Conservation (phyloP, 73 alveolate genomes). For the Paraurostyla sp. region DNA sequence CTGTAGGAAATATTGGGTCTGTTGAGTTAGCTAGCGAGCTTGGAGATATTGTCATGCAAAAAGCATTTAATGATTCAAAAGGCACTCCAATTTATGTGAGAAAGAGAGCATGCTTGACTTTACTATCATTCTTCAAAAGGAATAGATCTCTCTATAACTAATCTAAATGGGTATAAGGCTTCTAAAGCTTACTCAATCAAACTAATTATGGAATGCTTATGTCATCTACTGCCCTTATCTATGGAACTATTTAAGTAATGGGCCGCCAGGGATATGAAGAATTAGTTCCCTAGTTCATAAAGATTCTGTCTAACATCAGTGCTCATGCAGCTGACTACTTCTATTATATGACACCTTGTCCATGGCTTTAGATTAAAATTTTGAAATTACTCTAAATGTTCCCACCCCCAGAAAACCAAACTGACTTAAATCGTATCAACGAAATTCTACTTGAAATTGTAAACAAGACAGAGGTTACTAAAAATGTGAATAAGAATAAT, state of each 20-base stretch:
- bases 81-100: conserved; percentile 88
- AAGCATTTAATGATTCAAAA: conserved; percentile 86
- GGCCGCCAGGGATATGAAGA: conserved; percentile 93
- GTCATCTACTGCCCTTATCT: conserved; percentile 87
- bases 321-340: conserved; percentile 90
- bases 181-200: conserved; percentile 80
- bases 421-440: conserved; percentile 75
- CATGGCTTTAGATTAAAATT: conserved; percentile 97
- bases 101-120: conserved; percentile 95
- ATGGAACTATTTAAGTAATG: conserved; percentile 75
- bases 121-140: conserved; percentile 89
- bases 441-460: conserved; percentile 90
- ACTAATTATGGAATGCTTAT: conserved; percentile 86
- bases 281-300: conserved; percentile 83
- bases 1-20: conserved; percentile 95
- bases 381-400: conserved; percentile 91
- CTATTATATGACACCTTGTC: conserved; percentile 96
- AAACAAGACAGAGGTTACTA: conserved; percentile 95
- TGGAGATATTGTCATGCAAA: conserved; percentile 86
- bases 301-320: conserved; percentile 80
- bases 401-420: conserved; percentile 93
- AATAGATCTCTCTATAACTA: conserved; percentile 85
- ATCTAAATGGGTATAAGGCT: conserved; percentile 80
- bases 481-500: conserved; percentile 96
- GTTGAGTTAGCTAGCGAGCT: conserved; percentile 88